A percentile compares a stretch with the other conserved stretches of the same genome.
These are phyloP conservation scores for Ceratobasidium theobromae DNA, from an alignment of 1,284 basidiomycete genomes.

Conservation along the genomic window DNA sequence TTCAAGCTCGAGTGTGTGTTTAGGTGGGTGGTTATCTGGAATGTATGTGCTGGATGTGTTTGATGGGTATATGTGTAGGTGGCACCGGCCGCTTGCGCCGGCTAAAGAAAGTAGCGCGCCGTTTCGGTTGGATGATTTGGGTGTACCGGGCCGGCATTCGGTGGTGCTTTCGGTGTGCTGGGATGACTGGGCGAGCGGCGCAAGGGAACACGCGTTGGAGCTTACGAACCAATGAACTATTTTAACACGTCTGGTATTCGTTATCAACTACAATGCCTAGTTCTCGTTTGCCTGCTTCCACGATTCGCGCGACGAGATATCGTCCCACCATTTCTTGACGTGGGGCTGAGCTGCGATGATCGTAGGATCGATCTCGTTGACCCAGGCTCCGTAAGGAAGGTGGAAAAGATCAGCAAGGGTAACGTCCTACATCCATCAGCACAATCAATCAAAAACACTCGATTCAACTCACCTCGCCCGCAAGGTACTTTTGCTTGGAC, in stretches of 20 bases:
- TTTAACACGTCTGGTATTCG: neutral
- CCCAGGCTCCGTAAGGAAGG: neutral
- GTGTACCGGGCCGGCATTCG: conserved; percentile 50
- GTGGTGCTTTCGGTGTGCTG: conserved; percentile 55
- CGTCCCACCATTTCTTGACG: neutral
- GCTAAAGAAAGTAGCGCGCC: neutral
- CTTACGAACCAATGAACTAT: neutral
- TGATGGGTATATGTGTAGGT: conserved; percentile 39
- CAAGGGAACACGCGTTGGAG: neutral
- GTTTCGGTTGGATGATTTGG: conserved; percentile 43
- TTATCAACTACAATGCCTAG: no score
- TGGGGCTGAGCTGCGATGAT: neutral
- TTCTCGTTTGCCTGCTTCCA: no score
- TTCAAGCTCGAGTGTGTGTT: conserved; percentile 58
- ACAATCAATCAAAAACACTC: no score
- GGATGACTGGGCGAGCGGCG: conserved; percentile 61
- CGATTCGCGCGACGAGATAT: neutral
- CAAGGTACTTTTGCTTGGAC: conserved; percentile 50
- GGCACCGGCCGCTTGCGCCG: neutral
- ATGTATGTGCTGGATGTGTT: neutral
- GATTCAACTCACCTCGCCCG: conserved; percentile 51
- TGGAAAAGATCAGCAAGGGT: neutral
- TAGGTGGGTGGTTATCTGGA: conserved; percentile 36
- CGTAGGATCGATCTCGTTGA: neutral
- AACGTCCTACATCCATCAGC: neutral